Conservation (phyloP, 2,329 filamentous ascomycete species). For the Hymenoscyphus repandus region DNA sequence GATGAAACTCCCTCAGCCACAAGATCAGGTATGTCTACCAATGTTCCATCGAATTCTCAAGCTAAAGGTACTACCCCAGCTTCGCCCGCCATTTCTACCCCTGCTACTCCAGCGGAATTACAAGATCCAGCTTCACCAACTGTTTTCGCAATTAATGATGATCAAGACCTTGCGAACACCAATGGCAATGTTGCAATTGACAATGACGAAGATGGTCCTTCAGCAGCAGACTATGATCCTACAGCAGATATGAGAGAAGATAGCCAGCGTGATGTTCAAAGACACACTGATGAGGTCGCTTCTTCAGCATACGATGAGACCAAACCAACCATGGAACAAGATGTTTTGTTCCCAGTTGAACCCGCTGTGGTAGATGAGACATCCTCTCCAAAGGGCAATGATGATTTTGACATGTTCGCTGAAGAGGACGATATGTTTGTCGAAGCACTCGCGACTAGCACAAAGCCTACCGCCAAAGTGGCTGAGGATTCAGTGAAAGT, state of each 20-base stretch:
- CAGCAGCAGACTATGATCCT: slow-evolving; percentile 90
- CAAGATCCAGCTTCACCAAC: slow-evolving; percentile 33
- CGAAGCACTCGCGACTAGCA: slow-evolving; percentile 42
- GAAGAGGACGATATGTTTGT: slow-evolving; percentile 66
- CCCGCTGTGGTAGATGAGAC: slow-evolving; percentile 32
- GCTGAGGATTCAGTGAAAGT: slow-evolving; percentile 43
- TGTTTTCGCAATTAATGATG: slow-evolving; percentile 57
- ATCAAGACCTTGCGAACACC: slow-evolving; percentile 61
- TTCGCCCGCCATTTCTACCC: slow-evolving; percentile 32
- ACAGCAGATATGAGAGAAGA: slow-evolving; percentile 86
- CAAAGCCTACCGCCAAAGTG: slow-evolving; percentile 31
- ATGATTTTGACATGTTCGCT: slow-evolving; percentile 86
- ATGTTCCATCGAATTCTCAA: not conserved
- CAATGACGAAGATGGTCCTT: slow-evolving; percentile 65
- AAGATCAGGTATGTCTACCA: slow-evolving; percentile 33
- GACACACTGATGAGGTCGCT: slow-evolving; percentile 51
- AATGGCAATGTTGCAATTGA: slow-evolving; percentile 37
- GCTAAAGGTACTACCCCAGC: slow-evolving; percentile 20
- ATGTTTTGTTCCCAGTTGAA: slow-evolving; percentile 39
- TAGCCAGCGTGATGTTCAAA: slow-evolving; percentile 61
- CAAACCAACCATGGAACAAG: slow-evolving; percentile 46
- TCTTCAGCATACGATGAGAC: slow-evolving; percentile 55
- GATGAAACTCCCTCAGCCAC: slow-evolving; percentile 22
- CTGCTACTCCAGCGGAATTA: slow-evolving; percentile 27
- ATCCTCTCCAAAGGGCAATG: slow-evolving; percentile 40